phyloP scores from a whole-genome alignment of 1,139 yeast species.

The Scheffersomyces segobiensis region DNA sequence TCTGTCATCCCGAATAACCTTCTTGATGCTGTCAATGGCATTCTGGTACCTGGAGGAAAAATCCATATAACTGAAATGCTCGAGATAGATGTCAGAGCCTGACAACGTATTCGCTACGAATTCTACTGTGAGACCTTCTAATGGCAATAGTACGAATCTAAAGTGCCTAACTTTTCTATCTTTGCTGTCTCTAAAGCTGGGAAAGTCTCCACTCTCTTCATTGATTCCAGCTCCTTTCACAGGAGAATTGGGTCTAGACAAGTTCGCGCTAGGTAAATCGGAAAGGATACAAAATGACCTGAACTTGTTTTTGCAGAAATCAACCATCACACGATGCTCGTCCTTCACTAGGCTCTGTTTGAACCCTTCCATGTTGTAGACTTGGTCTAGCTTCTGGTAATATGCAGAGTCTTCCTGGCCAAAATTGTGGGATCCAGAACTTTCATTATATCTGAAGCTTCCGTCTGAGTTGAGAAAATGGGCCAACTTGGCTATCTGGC shows the following conservation, averaged over 20 bases:
- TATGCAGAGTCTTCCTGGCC: conserved; percentile 6
- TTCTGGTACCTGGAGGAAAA: conserved; percentile 16
- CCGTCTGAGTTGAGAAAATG: conserved; percentile 33
- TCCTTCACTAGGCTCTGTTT: conserved; percentile 44
- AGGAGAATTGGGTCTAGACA: conserved; percentile 19
- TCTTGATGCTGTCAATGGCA: conserved; percentile 19
- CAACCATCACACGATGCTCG: conserved; percentile 62
- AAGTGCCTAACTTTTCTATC: conserved; percentile 28
- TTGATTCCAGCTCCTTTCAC: conserved; percentile 12
- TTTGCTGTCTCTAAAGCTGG: conserved; percentile 26
- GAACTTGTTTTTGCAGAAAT: conserved; percentile 65
- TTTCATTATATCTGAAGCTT: conserved; percentile 19
- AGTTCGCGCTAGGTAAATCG: conserved; percentile 37
- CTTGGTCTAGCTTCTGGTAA: conserved; percentile 45
- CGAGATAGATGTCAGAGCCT: conserved; percentile 47
- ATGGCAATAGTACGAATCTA: conserved; percentile 44
- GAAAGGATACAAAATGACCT: conserved; percentile 58
- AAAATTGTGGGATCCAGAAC: conserved; percentile 1
- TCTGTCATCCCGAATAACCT: conserved; percentile 20
- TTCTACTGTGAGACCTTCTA: conserved; percentile 43
- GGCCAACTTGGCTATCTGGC: conserved; percentile 44
- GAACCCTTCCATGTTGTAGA: conserved; percentile 52
- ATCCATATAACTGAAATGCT: conserved; percentile 34
- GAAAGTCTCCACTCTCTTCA: conserved; percentile 20
- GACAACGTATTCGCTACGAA: conserved; percentile 33